Evolutionary conservation across 2,329 filamentous ascomycete species (phyloP), one percentile per base, ranked within the genome.

Genomic region (Aspergillus sergii): DNA sequence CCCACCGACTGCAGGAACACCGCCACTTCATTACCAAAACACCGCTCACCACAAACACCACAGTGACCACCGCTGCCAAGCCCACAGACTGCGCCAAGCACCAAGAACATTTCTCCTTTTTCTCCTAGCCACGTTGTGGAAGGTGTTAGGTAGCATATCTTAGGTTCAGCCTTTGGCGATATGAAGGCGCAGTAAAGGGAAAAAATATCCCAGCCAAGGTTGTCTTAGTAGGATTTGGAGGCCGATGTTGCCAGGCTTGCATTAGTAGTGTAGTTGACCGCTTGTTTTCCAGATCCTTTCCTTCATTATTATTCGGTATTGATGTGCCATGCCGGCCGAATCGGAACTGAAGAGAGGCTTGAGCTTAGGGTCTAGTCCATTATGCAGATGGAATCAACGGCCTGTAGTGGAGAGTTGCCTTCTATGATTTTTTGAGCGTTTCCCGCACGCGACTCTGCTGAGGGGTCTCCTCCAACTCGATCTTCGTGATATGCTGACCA

Each of bases 401-500:
- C 45, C 45, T 39, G 45, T 55, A 64, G 57, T 50, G 43, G 30
- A 63, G 39, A 19, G 23, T 50, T 59, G 60, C 60, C 66, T 55
- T 46, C 43, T 63, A 66, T 48, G 63, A 62, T 59, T 65, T 69
- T 58, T 59, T 57, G n/a, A 71, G 54, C 21, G 59, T 45, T 36
- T 69, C 65, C 34, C 67, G 69, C 58, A 68, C 60, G n/a, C 62
- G 69, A 60, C 57, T 63, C 53, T 66, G 69, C 56, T 69, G 67
- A 59, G 70, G 67, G 58, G 71, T 73, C 67, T 94, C 90, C 75
- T 98, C 93, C 54, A 95, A 83, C 77, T 97, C 94, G 71, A 99
- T 93, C 81, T 91, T 94, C 63, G 85, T 88, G 69, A 99, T 92
- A 75, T 96, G 88, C 69, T 91, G 83, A 0, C 94, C 94, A 0